Evolutionary conservation across 805 yeast species (phyloP).

Genomic region (Candida lessepsii): DNA sequence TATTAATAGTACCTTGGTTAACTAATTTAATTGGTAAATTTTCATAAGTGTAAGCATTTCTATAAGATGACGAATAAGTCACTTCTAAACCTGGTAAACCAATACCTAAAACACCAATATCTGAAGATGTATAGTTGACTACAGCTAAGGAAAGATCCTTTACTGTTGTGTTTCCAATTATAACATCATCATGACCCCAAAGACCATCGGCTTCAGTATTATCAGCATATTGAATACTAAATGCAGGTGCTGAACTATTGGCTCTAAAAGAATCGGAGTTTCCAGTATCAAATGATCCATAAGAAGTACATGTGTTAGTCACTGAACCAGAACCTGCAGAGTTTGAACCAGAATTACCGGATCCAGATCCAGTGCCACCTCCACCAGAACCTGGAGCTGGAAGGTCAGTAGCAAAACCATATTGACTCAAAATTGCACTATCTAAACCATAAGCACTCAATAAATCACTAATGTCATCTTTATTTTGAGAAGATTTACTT

Average conservation of each 20-base stretch:
- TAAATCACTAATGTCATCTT: not conserved
- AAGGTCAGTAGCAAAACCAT: slow-evolving; percentile 1
- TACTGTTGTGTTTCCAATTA: slow-evolving; percentile 49
- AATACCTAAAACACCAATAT: slow-evolving; percentile 71
- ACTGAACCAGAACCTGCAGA: too few species aligned
- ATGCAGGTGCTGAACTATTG: slow-evolving; percentile 41
- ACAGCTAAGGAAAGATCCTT: slow-evolving; percentile 66
- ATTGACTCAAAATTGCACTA: too few species aligned
- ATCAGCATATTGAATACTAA: slow-evolving; percentile 50
- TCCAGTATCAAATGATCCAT: slow-evolving; percentile 49
- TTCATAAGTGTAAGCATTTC: slow-evolving; percentile 28
- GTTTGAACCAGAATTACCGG: too few species aligned
- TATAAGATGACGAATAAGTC: slow-evolving; percentile 33
- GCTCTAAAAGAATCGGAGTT: slow-evolving; percentile 37
- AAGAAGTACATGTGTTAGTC: slow-evolving; percentile 38
- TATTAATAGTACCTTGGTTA: slow-evolving; percentile 31
- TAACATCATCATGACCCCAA: slow-evolving; percentile 65
- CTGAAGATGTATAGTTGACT: slow-evolving; percentile 61
- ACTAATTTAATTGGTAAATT: slow-evolving; percentile 38
- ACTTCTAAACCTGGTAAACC: slow-evolving; percentile 70
- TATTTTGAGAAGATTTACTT: not conserved
- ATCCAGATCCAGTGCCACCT: slow-evolving; percentile 10
- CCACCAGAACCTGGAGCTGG: slow-evolving; percentile 7
- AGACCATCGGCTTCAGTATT: slow-evolving; percentile 46
- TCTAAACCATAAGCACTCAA: slow-evolving; percentile 7